Percentiles rank a stretch among this genome's conserved stretches.
phyloP scores from a whole-genome alignment of 179 eudicot genomes.

The Beta macrorhiza region DNA sequence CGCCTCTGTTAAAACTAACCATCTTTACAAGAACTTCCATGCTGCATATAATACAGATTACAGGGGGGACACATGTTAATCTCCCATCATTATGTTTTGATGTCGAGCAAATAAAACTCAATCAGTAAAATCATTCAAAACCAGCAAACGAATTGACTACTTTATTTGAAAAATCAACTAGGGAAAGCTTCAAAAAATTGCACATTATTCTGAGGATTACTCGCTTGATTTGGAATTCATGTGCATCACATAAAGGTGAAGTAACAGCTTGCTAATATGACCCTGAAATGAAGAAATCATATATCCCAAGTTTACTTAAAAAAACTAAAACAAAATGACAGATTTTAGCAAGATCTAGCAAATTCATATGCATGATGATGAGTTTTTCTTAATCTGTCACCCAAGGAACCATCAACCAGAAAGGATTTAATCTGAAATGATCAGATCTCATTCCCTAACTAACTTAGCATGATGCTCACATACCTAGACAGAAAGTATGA shows the following conservation, averaged over 20 bases:
- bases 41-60: constrained; percentile 33
- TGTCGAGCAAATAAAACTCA: background rate
- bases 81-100: background rate
- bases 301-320: background rate
- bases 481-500: no score
- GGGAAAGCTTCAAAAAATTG: background rate
- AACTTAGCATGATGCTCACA: no score
- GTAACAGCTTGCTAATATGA: background rate
- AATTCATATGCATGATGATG: background rate
- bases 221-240: no score
- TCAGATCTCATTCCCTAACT: no score
- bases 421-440: no score
- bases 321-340: background rate
- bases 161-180: background rate
- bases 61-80: background rate
- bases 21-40: constrained; percentile 47
- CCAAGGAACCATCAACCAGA: background rate
- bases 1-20: constrained; percentile 1
- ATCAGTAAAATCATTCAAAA: background rate
- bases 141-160: background rate
- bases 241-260: background rate
- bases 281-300: background rate
- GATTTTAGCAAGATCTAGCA: background rate
- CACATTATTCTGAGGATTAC: no score
- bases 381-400: background rate